Base-by-base conservation (phyloP, 805 yeast species). In the Cyberlindnera suaveolens region DNA sequence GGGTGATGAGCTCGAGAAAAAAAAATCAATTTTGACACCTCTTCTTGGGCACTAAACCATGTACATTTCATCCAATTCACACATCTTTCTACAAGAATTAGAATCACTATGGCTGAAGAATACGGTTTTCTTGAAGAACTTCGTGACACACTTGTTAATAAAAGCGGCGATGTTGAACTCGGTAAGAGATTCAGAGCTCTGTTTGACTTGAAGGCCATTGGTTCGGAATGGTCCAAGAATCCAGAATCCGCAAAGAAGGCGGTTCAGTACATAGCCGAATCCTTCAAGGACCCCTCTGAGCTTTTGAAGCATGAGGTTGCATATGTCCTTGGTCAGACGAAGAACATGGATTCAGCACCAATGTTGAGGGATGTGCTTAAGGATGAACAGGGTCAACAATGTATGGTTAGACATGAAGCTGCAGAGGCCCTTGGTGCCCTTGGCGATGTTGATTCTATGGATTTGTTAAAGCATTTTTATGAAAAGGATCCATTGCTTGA, bases 341-440 rank as follows among this genome's bases (percentile, higher is more conserved):
- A 85, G 62, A 90, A 90, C 67, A 60, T 80, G 53, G 65, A 77
- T 44, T 88, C 96, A 45, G 85, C 91, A 47, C 83, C 86, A 39
- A 72, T 79, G 39, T 74, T 93, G 47, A 76, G 87, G 62, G 72
- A 73, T 7, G 96, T 88, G 18, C 73, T 93, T 56, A 65, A 67
- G 39, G 80, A 82, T 62, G 58, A 61, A 19, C 52, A 70, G 14
- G 71, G 70, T 53, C 98, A 91, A 69, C 93, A 85, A 61, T 72
- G 85, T 47, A 93, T 93, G 98, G 99, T 93, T 31, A 84, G 99
- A 65, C 99, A 93, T 64, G 99, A 93, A 66, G 99, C 99, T 15
- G 99, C 99, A 7, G 99, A 93, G 67, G 99, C 98, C 35, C 72
- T 93, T 43, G 99, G 99, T 48, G 99, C 99, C 36, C 71, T 93